A percentile compares a stretch with the other conserved stretches of the same genome.
Conservation (phyloP, 2,329 filamentous ascomycete species). For the Dactylella cylindrospora region DNA sequence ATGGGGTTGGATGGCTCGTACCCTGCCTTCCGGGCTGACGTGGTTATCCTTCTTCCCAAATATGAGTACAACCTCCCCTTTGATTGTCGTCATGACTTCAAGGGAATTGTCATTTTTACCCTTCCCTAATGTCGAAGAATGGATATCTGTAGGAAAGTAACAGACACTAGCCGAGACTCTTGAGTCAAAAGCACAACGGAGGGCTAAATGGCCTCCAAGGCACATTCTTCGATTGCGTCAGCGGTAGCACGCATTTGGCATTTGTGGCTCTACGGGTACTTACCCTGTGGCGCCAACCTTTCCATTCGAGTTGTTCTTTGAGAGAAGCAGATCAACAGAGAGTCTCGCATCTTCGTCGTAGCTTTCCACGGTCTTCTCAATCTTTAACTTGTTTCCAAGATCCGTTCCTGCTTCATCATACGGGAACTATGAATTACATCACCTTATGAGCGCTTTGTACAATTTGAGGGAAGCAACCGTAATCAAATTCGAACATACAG, state of each 20-base stretch:
- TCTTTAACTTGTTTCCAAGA: conserved; percentile 81
- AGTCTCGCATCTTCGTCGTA: conserved; percentile 78
- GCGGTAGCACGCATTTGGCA: neutral
- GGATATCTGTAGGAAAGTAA: conserved; percentile 92
- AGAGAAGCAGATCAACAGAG: conserved; percentile 69
- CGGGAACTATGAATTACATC: conserved; percentile 57
- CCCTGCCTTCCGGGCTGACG: conserved; percentile 74
- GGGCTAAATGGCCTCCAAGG: conserved; percentile 80
- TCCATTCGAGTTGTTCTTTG: conserved; percentile 76
- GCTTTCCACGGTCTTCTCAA: conserved; percentile 71
- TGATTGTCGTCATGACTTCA: conserved; percentile 65
- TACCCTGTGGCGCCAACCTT: conserved; percentile 67
- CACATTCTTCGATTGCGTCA: conserved; percentile 71
- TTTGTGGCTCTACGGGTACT: neutral
- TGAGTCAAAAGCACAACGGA: conserved; percentile 64
- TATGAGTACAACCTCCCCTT: conserved; percentile 81
- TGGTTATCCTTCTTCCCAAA: conserved; percentile 91
- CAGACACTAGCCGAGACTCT: conserved; percentile 75
- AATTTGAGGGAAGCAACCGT: neutral
- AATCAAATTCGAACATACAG: conserved; percentile 52
- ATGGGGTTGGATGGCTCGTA: conserved; percentile 69
- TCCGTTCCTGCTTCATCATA: conserved; percentile 90
- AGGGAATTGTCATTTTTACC: conserved; percentile 66
- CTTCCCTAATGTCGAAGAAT: conserved; percentile 73
- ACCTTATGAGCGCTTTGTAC: neutral